phyloP scores from a whole-genome alignment of 495 filamentous ascomycete genomes.

The Penicillium soppii region DNA sequence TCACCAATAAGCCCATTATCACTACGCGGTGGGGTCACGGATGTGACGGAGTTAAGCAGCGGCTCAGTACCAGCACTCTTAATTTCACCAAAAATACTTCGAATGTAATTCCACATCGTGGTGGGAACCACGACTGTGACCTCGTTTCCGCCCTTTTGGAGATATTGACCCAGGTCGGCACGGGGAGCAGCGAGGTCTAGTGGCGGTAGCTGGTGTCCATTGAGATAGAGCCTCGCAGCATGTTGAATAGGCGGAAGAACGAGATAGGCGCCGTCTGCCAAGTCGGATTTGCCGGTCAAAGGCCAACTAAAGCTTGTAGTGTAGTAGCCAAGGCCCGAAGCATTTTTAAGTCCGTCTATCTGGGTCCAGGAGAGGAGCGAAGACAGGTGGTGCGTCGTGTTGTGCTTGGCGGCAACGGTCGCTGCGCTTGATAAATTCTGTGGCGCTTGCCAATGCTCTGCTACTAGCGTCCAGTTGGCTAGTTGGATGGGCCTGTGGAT shows the following conservation, averaged over 20 bases:
- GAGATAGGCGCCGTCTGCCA: conserved; percentile 20
- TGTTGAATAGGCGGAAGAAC: conserved; percentile 16
- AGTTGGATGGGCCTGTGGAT: too few relatives aligned
- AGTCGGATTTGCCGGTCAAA: conserved; percentile 7
- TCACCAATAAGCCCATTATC: conserved; percentile 18
- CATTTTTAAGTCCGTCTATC: too few relatives aligned
- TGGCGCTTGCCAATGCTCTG: too few relatives aligned
- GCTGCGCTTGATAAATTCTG: conserved; percentile 29
- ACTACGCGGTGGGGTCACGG: conserved; percentile 1
- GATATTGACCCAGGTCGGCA: conserved; percentile 14
- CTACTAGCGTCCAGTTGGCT: too few relatives aligned
- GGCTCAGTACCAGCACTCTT: not conserved
- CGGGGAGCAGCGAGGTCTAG: conserved; percentile 17
- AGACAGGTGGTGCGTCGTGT: conserved; percentile 26
- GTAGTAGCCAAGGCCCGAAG: too few relatives aligned
- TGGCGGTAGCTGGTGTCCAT: conserved; percentile 17
- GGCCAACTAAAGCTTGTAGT: conserved; percentile 40
- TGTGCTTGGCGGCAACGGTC: conserved; percentile 24
- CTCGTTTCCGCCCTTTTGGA: conserved; percentile 12
- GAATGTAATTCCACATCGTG: conserved; percentile 28
- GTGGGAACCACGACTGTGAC: too few relatives aligned
- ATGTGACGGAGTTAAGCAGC: not conserved
- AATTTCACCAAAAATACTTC: conserved; percentile 13
- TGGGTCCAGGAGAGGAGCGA: conserved; percentile 36
- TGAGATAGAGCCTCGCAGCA: conserved; percentile 12